Evolutionary conservation across 768 basidiomycete genomes (phyloP).

Genomic region (Kwoniella bestiolae): DNA sequence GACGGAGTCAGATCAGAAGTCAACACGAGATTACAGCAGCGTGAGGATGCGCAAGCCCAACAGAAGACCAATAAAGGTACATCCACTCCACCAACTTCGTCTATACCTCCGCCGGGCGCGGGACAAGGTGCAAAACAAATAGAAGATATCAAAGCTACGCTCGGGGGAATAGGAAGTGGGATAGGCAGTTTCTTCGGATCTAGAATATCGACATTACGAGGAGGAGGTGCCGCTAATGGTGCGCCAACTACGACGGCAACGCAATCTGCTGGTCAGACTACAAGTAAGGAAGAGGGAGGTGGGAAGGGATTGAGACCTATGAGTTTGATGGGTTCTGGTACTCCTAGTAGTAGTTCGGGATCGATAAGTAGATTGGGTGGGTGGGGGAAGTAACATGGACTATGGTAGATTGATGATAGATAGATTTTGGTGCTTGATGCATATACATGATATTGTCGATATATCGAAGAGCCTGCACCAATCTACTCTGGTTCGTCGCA

Average conservation of each 20-base stretch:
- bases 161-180: slow-evolving; percentile 53
- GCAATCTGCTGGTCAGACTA: not conserved
- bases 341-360: not conserved
- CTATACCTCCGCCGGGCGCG: not conserved
- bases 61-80: not conserved
- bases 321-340: slow-evolving; percentile 30
- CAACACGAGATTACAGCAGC: slow-evolving; percentile 41
- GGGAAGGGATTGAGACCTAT: slow-evolving; percentile 47
- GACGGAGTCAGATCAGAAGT: slow-evolving; percentile 75
- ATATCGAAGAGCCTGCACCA: too few species aligned
- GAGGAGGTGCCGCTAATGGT: not conserved
- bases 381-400: not conserved
- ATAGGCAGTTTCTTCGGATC: slow-evolving; percentile 54
- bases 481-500: too few species aligned
- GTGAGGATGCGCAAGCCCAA: slow-evolving; percentile 24
- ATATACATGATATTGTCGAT: too few species aligned
- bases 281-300: not conserved
- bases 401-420: not conserved
- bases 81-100: slow-evolving; percentile 1
- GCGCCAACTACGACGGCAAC: not conserved
- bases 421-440: too few species aligned
- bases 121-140: slow-evolving; percentile 22
- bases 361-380: slow-evolving; percentile 2
- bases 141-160: slow-evolving; percentile 46
- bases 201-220: slow-evolving; percentile 42